phyloP scores from a whole-genome alignment of 2,329 filamentous ascomycete genomes.

The Cercospora sp. region DNA sequence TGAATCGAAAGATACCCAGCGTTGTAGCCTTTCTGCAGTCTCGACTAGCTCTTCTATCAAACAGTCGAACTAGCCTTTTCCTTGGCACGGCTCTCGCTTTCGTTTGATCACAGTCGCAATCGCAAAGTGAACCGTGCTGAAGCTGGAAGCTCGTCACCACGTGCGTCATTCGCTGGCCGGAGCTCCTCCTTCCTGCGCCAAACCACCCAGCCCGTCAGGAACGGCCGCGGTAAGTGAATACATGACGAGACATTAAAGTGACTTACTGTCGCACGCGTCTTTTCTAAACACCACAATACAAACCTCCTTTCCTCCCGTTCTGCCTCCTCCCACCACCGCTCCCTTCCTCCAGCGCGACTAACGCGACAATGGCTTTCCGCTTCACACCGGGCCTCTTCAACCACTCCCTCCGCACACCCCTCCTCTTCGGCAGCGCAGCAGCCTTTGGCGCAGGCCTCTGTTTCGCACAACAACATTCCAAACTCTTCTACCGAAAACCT shows the following conservation, averaged over 20 bases:
- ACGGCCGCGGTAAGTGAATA: neutral
- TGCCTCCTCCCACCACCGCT: no score
- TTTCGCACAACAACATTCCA: conserved; percentile 28
- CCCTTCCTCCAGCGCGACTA: no score
- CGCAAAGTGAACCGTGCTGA: neutral
- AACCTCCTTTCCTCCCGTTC: neutral
- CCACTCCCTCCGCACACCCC: conserved; percentile 38
- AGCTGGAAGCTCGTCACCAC: conserved; percentile 4
- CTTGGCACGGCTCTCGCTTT: neutral
- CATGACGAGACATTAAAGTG: neutral
- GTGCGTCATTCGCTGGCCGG: conserved; percentile 7
- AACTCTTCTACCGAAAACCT: conserved; percentile 33
- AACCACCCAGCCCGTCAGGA: neutral
- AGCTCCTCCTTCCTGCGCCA: neutral
- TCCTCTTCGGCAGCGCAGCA: conserved; percentile 35
- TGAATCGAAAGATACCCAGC: conserved; percentile 1
- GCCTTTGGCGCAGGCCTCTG: conserved; percentile 30
- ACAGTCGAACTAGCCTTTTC: neutral
- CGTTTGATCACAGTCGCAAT: neutral
- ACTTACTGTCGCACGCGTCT: neutral
- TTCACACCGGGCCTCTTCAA: conserved; percentile 43
- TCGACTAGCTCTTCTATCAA: neutral
- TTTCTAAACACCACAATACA: neutral
- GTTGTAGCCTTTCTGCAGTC: neutral
- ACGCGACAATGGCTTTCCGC: conserved; percentile 18